Evolutionary conservation across 768 basidiomycete species (phyloP), one percentile per base, ranked within the genome.

Genomic region (Leccinum barrowsii): DNA sequence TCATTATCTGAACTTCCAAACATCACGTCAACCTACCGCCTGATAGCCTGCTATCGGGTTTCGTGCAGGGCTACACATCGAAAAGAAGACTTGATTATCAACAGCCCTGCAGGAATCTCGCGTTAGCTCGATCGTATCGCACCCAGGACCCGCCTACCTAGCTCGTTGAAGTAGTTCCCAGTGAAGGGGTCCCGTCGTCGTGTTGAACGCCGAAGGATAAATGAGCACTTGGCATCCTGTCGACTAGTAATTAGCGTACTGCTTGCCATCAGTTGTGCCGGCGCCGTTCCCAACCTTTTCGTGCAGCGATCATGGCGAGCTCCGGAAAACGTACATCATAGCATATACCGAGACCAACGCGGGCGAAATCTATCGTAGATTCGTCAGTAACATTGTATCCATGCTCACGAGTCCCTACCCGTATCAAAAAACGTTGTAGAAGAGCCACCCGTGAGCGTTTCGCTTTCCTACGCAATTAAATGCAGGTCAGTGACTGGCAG

Each of bases 251-350:
- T 50, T 10, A 65, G 63, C 30, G 11, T 46, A 28, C 2, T 7
- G 7, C 37, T 19, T 17, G 22, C 37, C 10, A 28, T 49, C 30
- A 22, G 32, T 32, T 6, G 15, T 37, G 26, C 21, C 35, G 30
- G n/a, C 42, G 32, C 28, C 15, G 49, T 12, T 8, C 21, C 78
- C 35, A 50, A 86, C 94, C 94, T 81, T 85, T 77, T 49, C 96
- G 85, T 40, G 96, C 94, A 47, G 90, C 85, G 52, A 92, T 89
- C 85, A 90, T 91, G 4, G 94, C 87, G 67, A 96, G 78, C 74
- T 99, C 97, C 0, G 96, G 94, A 79, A 95, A 95, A 37, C 94
- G 85, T 24, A 98, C 82, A 69, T 98, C 96, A 68, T 98, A 98
- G 72, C 96, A 99, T 59, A 99, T 94, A 0, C 94, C 96, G 22